Conservation (phyloP, 1,139 yeast genomes). For the Lodderomyces oxycetoniae region DNA sequence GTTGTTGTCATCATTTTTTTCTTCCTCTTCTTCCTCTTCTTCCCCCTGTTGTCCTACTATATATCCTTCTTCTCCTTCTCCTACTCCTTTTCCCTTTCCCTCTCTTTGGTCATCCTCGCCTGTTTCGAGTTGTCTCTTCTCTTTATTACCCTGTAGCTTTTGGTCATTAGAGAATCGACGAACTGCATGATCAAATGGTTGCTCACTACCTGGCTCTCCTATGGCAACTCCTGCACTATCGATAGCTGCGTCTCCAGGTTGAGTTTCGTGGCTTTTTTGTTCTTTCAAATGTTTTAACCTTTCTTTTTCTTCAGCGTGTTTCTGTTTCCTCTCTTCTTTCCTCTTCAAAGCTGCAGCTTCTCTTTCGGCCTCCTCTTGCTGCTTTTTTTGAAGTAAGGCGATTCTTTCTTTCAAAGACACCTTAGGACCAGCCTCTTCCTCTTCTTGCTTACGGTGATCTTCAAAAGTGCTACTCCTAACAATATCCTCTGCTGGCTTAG, state of each 20-base stretch:
- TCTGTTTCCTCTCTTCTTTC: constrained; percentile 52
- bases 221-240: constrained; percentile 2
- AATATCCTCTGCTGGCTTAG: constrained; percentile 19
- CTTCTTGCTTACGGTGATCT: constrained; percentile 11
- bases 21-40: constrained; percentile 11
- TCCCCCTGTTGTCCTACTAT: neutral
- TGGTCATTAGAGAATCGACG: no score
- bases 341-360: constrained; percentile 58
- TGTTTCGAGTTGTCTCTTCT: neutral
- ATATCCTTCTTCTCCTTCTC: neutral
- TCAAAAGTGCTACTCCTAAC: constrained; percentile 20
- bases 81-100: neutral
- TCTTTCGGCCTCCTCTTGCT: constrained; percentile 74
- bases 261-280: constrained; percentile 12
- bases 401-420: constrained; percentile 79
- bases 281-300: constrained; percentile 13
- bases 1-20: constrained; percentile 13
- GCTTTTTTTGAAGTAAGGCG: constrained; percentile 66
- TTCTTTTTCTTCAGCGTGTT: constrained; percentile 23
- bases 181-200: neutral
- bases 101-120: neutral
- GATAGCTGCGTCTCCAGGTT: neutral
- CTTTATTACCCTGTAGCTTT: neutral
- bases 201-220: constrained; percentile 1
- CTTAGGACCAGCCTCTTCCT: constrained; percentile 58